Conservation (phyloP, 2,329 filamentous ascomycete species). For the Penicillium sp. region DNA sequence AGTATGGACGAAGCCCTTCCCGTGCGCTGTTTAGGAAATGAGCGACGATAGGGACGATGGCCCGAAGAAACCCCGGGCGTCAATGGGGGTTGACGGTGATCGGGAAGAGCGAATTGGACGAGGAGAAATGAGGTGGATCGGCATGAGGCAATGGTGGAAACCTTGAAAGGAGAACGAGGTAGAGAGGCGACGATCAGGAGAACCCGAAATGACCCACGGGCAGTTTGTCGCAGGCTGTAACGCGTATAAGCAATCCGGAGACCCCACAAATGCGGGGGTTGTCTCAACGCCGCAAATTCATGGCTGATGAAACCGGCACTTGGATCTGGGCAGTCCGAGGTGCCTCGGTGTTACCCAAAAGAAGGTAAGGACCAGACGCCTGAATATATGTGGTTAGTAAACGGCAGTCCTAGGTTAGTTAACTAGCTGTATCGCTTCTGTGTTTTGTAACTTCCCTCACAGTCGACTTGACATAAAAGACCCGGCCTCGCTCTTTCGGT, state of each 20-base stretch:
- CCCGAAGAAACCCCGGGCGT: neutral
- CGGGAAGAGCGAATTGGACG: neutral
- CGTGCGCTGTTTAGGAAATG: neutral
- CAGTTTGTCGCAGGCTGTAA: no score
- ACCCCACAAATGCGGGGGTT: slow-evolving; percentile 19
- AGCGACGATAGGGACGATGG: slow-evolving; percentile 1
- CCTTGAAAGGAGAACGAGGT: neutral
- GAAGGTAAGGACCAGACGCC: no score
- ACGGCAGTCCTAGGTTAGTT: no score
- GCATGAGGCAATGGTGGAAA: neutral
- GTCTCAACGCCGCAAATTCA: neutral
- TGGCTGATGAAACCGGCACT: slow-evolving; percentile 16
- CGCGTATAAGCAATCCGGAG: slow-evolving; percentile 10
- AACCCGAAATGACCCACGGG: slow-evolving; percentile 1
- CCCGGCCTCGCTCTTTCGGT: no score
- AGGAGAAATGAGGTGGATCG: neutral
- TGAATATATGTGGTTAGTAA: neutral
- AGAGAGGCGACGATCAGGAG: neutral
- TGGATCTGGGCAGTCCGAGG: neutral
- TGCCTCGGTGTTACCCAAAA: neutral
- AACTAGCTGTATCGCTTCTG: no score
- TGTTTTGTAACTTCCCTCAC: no score
- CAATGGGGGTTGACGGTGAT: neutral
- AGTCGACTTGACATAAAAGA: no score
- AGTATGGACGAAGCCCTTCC: slow-evolving; percentile 1